Conservation (phyloP, 495 filamentous ascomycete genomes). For the Xylaria flabelliformis region DNA sequence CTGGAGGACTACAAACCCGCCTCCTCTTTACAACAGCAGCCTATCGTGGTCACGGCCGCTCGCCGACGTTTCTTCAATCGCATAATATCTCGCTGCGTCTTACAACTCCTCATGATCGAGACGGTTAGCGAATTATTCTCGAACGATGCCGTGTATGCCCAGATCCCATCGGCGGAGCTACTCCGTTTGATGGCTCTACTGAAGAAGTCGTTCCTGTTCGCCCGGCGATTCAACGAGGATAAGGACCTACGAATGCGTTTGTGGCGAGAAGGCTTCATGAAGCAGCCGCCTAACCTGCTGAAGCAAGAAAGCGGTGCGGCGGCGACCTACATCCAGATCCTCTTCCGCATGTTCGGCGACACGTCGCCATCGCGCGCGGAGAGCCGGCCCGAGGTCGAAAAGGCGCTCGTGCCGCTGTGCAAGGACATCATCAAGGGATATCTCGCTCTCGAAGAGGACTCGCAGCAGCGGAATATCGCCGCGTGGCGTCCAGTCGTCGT, state of each 20-base stretch:
- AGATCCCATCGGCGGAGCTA: slow-evolving; percentile 88
- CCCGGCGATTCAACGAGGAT: slow-evolving; percentile 95
- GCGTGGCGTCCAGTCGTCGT: slow-evolving; percentile 98
- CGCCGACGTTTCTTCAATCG: slow-evolving; percentile 98
- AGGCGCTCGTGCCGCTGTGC: slow-evolving; percentile 90
- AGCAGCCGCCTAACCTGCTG: slow-evolving; percentile 96
- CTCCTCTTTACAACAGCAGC: slow-evolving; percentile 77
- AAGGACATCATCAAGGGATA: slow-evolving; percentile 89
- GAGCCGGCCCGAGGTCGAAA: slow-evolving; percentile 81
- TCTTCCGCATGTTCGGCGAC: slow-evolving; percentile 97
- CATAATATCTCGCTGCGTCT: slow-evolving; percentile 98
- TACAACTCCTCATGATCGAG: slow-evolving; percentile 98
- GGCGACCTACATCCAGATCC: slow-evolving; percentile 89
- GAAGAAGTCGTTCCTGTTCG: slow-evolving; percentile 94
- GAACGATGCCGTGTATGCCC: slow-evolving; percentile 91
- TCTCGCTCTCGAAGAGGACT: slow-evolving; percentile 85
- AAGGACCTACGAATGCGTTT: slow-evolving; percentile 93
- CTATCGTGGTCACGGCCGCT: slow-evolving; percentile 88
- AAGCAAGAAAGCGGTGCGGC: slow-evolving; percentile 96
- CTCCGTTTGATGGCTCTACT: slow-evolving; percentile 90
- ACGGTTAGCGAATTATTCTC: slow-evolving; percentile 98
- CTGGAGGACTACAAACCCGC: slow-evolving; percentile 90
- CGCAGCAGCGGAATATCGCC: slow-evolving; percentile 92
- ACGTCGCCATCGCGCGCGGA: slow-evolving; percentile 79
- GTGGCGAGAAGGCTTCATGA: slow-evolving; percentile 99